Base-by-base conservation (phyloP, 495 filamentous ascomycete genomes). In the Aspergillus nanangensis region DNA sequence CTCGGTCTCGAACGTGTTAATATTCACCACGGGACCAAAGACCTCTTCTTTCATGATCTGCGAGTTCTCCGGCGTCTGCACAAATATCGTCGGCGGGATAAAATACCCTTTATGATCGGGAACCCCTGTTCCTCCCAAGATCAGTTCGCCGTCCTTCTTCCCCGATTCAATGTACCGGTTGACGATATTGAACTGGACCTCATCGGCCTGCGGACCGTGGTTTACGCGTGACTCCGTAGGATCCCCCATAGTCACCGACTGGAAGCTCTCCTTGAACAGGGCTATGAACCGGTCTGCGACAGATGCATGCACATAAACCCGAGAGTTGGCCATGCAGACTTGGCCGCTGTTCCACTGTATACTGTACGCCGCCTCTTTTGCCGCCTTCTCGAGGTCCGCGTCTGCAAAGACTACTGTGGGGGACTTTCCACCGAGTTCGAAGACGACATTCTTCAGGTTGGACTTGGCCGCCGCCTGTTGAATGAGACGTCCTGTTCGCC, bases 391-490 rank as follows among this genome's bases (percentile, higher is more conserved):
- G 22, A 97, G 65, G 56, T 97, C 86, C 5, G 89, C 88, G 59
- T 96, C 92, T 41, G 86, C 84, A 58, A 96, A 97, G 27, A 97
- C 73, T 33, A 97, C 62, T 9, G 92, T 72, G 2, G 92, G 90
- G 8, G 83, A 86, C 66, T 97, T 97, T 37, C 92, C 92, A 37
- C 92, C 91, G 3, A 92, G 94, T 65, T 97, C 92, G 37, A 95
- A 78, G 3, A 87, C 93, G 41, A 95, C 90, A 65, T 90, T 88
- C 71, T 96, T 96, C 71, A 97, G 76, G 60, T 87, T 96, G 8
- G 78, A 72, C 44, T 67, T 69, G n/a, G 84, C 76, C 1, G 92
- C 89, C 64, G 86, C 84, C 54, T 86, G 86, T 83, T 95, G 95
- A 54, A 97, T 88, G 55, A 86, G 79, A 54, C 82, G 82, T 21